Evolutionary conservation across 2,329 filamentous ascomycete genomes (phyloP), one percentile per base, ranked within the genome.

Genomic region (Gliomastix tumulicola): DNA sequence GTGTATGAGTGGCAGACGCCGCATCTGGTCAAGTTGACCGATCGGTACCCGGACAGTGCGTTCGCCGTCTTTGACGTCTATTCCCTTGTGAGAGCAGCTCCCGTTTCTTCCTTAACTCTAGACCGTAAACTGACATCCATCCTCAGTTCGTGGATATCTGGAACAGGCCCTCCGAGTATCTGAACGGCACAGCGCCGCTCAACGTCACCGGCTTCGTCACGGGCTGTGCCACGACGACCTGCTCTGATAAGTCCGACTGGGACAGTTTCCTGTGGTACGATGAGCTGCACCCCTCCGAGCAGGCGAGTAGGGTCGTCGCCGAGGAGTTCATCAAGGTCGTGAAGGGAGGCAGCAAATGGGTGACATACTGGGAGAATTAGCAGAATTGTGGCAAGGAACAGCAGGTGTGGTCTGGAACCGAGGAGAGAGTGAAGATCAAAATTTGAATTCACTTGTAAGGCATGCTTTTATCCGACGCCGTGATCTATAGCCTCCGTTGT

Each of bases 221-320:
- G n/a, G n/a, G n/a, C n/a, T n/a, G n/a, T n/a, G n/a, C n/a, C n/a
- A n/a, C n/a, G n/a, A n/a, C n/a, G n/a, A n/a, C n/a, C n/a, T n/a
- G n/a, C n/a, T n/a, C n/a, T n/a, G n/a, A n/a, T n/a, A n/a, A 56
- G 12, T 39, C 65, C 4, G 62, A 65, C 22, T 56, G 65, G 22
- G 74, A 82, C 45, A 78, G 73, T 32, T 89, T 75, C 53, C 45
- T 87, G 53, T 89, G 84, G 82, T 71, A 69, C 48, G 84, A 90
- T 57, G 74, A 79, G 51, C 55, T 89, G 51, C 85, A 90, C 61
- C 82, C 83, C 1, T 79, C 77, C 21, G 69, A 79, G 57, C 74
- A 76, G 57, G 71, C 79, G 56, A 55, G 59, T 27, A 50, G 62
- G 39, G 53, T 66, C 23, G 55, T 68, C 33, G 63, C 56, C 7